These are phyloP conservation scores for Polysphondylium violaceum DNA, from an alignment of 78 protist genomes.

Conservation along the genomic window DNA sequence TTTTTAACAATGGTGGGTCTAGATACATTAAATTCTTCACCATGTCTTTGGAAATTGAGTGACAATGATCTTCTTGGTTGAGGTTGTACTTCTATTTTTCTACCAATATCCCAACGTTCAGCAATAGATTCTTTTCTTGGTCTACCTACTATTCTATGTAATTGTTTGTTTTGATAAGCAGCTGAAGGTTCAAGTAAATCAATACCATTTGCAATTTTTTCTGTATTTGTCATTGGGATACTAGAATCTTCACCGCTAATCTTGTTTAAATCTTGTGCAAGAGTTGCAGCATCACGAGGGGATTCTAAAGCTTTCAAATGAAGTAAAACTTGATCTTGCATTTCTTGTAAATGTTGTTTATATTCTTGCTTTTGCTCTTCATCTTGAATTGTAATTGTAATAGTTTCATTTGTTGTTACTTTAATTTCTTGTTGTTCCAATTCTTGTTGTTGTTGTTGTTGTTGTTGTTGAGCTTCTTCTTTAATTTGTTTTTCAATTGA, in stretches of 20 bases:
- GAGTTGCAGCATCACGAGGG: neutral
- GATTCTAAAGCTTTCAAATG: neutral
- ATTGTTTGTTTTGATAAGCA: neutral
- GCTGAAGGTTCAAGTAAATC: neutral
- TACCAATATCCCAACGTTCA: constrained; percentile 72
- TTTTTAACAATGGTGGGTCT: constrained; percentile 12
- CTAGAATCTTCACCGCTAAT: too few species aligned
- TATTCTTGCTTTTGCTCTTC: constrained; percentile 2
- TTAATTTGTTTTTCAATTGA: neutral
- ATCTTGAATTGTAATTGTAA: too few species aligned
- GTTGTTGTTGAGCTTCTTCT: neutral
- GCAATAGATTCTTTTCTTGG: constrained; percentile 65
- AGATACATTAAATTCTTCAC: constrained; percentile 36
- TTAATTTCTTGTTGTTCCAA: neutral
- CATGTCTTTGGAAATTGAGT: constrained; percentile 50
- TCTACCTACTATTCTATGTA: constrained; percentile 7
- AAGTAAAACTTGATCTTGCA: constrained; percentile 20
- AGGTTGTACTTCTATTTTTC: too few species aligned
- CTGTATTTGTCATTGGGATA: too few species aligned
- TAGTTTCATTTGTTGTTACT: neutral
- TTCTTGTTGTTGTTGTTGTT: constrained; percentile 9
- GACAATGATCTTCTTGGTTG: constrained; percentile 51
- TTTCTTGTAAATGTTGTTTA: neutral
- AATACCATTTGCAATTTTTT: too few species aligned
- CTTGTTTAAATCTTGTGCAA: too few species aligned